Percentiles rank a stretch among this genome's conserved stretches.
Conservation (phyloP, 208 protist species). For the Phytomonas sp. region DNA sequence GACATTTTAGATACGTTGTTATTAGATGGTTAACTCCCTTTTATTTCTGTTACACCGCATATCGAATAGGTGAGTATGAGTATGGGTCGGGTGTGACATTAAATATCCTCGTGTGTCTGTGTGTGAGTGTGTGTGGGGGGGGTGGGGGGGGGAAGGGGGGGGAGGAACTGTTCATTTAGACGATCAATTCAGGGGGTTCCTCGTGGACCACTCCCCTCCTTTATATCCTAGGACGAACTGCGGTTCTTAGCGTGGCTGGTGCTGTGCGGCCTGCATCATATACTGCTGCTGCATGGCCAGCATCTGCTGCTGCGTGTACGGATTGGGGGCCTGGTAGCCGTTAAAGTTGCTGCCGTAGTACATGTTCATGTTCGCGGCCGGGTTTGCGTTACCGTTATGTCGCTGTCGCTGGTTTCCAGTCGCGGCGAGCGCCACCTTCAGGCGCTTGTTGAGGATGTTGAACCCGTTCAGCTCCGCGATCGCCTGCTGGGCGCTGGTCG, state of each 20-base stretch:
- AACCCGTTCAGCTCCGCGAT: slow-evolving; percentile 62
- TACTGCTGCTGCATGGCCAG: slow-evolving; percentile 29
- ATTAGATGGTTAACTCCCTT: no score
- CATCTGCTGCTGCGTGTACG: slow-evolving; percentile 59
- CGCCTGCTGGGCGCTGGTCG: slow-evolving; percentile 49
- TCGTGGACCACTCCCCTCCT: no score
- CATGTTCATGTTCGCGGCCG: slow-evolving; percentile 23
- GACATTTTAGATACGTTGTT: no score
- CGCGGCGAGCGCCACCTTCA: slow-evolving; percentile 67
- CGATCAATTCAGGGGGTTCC: no score
- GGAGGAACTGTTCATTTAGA: no score
- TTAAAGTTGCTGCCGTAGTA: slow-evolving; percentile 36
- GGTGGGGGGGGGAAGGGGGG: no score
- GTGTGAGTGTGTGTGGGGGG: no score
- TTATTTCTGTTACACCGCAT: no score
- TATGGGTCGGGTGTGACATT: no score
- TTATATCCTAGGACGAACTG: no score
- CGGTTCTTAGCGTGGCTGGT: slow-evolving; percentile 20
- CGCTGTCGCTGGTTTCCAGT: slow-evolving; percentile 40
- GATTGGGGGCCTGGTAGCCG: slow-evolving; percentile 33
- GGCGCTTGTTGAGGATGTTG: slow-evolving; percentile 68
- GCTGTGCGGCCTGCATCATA: slow-evolving; percentile 22
- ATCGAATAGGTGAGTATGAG: no score
- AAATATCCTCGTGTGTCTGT: no score
- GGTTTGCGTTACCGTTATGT: slow-evolving; percentile 20